These are phyloP conservation scores for Sporisorium exsertum DNA, from an alignment of 1,284 basidiomycete species.

Conservation along the genomic window DNA sequence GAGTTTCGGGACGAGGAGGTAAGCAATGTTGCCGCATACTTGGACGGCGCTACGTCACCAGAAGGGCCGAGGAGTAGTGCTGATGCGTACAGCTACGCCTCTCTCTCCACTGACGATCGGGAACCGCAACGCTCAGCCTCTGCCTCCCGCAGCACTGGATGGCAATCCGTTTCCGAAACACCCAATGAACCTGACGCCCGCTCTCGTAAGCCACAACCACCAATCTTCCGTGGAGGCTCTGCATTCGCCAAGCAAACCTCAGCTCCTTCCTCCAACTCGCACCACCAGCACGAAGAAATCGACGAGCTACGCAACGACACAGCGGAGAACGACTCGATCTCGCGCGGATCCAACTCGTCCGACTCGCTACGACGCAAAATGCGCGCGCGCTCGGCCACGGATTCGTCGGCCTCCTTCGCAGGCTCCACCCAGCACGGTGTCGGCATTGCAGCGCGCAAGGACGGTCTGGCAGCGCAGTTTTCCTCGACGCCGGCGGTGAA, in stretches of 20 bases:
- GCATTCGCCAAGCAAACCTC: conserved; percentile 8
- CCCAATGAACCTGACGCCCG: background rate
- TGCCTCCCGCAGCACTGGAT: background rate
- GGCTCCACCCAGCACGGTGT: background rate
- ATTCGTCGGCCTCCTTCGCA: background rate
- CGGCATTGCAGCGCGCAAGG: background rate
- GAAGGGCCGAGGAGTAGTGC: conserved; percentile 35
- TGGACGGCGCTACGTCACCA: background rate
- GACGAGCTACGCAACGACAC: conserved; percentile 19
- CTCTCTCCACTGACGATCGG: background rate
- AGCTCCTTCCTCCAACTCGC: background rate
- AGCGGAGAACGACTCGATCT: conserved; percentile 24
- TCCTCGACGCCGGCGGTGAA: conserved; percentile 20
- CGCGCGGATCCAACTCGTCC: conserved; percentile 16
- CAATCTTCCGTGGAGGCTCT: conserved; percentile 14
- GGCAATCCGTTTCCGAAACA: background rate
- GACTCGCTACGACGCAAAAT: conserved; percentile 25
- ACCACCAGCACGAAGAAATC: conserved; percentile 1
- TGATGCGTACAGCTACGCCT: conserved; percentile 20
- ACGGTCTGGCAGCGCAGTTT: background rate
- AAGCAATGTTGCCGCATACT: background rate
- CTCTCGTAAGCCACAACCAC: background rate
- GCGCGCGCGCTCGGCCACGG: conserved; percentile 8
- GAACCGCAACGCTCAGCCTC: background rate
- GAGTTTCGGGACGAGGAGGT: background rate